phyloP scores from a whole-genome alignment of 306 rosid genomes.

The Biancaea sappan region DNA sequence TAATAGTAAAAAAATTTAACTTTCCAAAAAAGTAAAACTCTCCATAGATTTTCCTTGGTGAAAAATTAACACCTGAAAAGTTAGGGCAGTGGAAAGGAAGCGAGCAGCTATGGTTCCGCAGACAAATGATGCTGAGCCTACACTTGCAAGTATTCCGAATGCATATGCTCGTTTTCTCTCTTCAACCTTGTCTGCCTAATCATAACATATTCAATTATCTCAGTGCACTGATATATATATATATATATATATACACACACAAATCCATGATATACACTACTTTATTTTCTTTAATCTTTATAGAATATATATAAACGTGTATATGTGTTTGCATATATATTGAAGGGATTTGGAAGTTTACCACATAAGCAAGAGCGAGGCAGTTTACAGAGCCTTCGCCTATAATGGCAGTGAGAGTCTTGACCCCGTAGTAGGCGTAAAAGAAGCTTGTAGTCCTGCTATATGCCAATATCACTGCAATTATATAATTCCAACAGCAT shows the following conservation, averaged over 20 bases:
- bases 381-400: constrained; percentile 61
- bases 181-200: constrained; percentile 70
- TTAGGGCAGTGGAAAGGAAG: constrained; percentile 58
- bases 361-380: constrained; percentile 89
- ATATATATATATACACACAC: too few species aligned
- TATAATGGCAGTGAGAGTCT: constrained; percentile 66
- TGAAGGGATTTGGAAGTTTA: constrained; percentile 18
- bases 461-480: constrained; percentile 75
- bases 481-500: too few species aligned
- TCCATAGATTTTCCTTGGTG: too few species aligned
- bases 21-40: too few species aligned
- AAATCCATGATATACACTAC: too few species aligned
- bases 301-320: too few species aligned
- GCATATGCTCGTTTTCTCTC: constrained; percentile 59
- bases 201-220: not conserved
- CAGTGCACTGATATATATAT: too few species aligned
- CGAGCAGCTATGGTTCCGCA: constrained; percentile 79
- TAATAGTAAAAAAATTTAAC: too few species aligned
- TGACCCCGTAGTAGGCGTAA: constrained; percentile 58
- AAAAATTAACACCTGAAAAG: constrained; percentile 62
- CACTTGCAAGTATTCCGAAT: constrained; percentile 77
- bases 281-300: too few species aligned
- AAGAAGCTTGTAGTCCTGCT: constrained; percentile 61
- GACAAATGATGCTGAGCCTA: constrained; percentile 64
- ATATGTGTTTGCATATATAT: too few species aligned